Evolutionary conservation across 2,329 filamentous ascomycete species (phyloP), one percentile per base, ranked within the genome.

Genomic region (Plectosphaerella sp.): DNA sequence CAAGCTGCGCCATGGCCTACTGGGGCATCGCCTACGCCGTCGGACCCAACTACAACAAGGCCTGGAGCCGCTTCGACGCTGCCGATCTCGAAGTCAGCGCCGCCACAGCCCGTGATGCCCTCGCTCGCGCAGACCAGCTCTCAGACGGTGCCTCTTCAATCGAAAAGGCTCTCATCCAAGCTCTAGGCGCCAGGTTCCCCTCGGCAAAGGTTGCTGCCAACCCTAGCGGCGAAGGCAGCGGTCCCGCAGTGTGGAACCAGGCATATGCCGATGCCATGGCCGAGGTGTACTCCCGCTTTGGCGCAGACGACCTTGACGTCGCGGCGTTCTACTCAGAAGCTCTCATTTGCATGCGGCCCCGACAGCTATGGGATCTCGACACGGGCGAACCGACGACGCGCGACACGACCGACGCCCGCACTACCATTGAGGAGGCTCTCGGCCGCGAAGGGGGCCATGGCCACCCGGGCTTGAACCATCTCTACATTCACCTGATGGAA

Each of bases 401-500:
- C 3, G 56, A 54, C 4, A 58, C 54, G 3, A 47, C 50, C 2
- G 57, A 53, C 2, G 58, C 58, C 22, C 52, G 56, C 14, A 55
- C 57, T 2, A 18, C 57, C 11, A 59, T 73, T 9, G 70, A 73
- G n/a, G 61, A 64, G 4, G 83, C 82, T 0, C 67, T 92, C 16
- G 61, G 66, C 2, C 70, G 74, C 3, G 64, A 74, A 1, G 74
- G 72, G 15, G 79, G 73, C 1, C 64, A 72, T 4, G 59, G 70
- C 7, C 89, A 94, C 60, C 85, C 88, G 0, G 88, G 88, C 0
- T 66, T 91, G 0, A 72, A 91, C 7, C 88, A 92, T 64, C 69
- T 90, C 33, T 91, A 91, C 64, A 88, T 91, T 39, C 87, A 91
- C 59, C 77, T 89, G 4, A 87, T 89, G 75, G 88, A 91, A 62